Evolutionary conservation across 2,329 filamentous ascomycete genomes (phyloP).

Genomic region (Xylaria arbuscula): DNA sequence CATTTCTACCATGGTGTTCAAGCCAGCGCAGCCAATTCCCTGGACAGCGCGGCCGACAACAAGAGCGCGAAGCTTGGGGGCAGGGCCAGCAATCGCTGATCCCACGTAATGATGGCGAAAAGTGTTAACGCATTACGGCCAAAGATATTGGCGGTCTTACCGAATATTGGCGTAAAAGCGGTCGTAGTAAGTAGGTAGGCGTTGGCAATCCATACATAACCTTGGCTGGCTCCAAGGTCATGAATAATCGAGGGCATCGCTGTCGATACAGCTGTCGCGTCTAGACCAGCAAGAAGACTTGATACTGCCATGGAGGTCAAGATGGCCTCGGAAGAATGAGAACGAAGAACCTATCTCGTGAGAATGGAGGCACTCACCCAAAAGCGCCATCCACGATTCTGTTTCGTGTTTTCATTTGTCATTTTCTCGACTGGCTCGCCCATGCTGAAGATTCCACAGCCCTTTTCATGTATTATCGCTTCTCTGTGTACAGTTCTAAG

Average conservation of each 20-base stretch:
- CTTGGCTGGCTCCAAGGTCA: conserved; percentile 32
- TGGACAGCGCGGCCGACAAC: conserved; percentile 63
- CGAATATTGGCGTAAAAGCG: conserved; percentile 58
- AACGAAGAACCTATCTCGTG: not conserved
- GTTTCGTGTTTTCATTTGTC: not conserved
- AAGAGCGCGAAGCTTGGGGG: conserved; percentile 52
- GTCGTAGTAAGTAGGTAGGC: conserved; percentile 46
- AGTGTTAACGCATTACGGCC: conserved; percentile 55
- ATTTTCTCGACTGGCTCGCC: not conserved
- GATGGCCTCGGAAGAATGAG: conserved; percentile 17
- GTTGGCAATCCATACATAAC: conserved; percentile 40
- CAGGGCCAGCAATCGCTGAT: conserved; percentile 49
- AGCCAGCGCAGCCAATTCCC: conserved; percentile 56
- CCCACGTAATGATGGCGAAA: conserved; percentile 62
- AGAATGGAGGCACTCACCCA: conserved; percentile 26
- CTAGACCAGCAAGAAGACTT: conserved; percentile 33
- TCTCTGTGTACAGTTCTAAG: not conserved
- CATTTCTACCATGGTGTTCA: conserved; percentile 48
- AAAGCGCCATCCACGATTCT: conserved; percentile 30
- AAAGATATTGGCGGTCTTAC: conserved; percentile 59
- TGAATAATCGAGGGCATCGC: conserved; percentile 41
- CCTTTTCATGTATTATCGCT: not conserved
- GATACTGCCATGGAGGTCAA: conserved; percentile 29
- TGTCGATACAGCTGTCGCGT: conserved; percentile 38
- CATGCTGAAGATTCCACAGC: not conserved